Evolutionary conservation across 2,329 filamentous ascomycete species (phyloP).

Genomic region (Calonectria montana): DNA sequence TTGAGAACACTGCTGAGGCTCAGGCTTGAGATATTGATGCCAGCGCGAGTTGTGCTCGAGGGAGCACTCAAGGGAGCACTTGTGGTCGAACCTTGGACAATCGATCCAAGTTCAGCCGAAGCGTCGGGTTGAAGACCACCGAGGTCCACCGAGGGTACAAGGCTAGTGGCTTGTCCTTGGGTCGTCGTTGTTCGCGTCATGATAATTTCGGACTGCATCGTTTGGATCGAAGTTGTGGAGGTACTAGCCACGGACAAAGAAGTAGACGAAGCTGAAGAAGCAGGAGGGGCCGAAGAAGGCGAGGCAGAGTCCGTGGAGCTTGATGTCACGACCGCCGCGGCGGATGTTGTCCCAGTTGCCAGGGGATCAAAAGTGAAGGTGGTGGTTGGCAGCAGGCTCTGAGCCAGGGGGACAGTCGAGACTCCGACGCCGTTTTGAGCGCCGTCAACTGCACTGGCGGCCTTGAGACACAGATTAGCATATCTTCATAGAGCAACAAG

Average conservation of each 20-base stretch:
- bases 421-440: slow-evolving; percentile 43
- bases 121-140: slow-evolving; percentile 36
- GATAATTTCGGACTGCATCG: slow-evolving; percentile 29
- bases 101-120: slow-evolving; percentile 15
- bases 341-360: not conserved
- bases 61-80: slow-evolving; percentile 26
- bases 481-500: not conserved
- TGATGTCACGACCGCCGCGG: not conserved
- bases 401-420: slow-evolving; percentile 43
- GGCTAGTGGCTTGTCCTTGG: slow-evolving; percentile 9
- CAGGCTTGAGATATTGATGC: slow-evolving; percentile 54
- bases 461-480: not conserved
- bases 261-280: not conserved
- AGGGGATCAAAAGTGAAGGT: slow-evolving; percentile 39
- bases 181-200: slow-evolving; percentile 30
- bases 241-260: slow-evolving; percentile 9
- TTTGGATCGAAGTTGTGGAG: slow-evolving; percentile 20
- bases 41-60: slow-evolving; percentile 24
- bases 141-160: slow-evolving; percentile 34
- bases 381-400: slow-evolving; percentile 43
- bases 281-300: slow-evolving; percentile 22
- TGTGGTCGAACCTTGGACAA: slow-evolving; percentile 9
- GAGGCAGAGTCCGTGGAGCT: not conserved
- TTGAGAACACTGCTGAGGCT: slow-evolving; percentile 56
- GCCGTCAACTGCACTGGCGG: not conserved